phyloP scores from a whole-genome alignment of 2,329 filamentous ascomycete genomes.

The Cercospora berteroae region DNA sequence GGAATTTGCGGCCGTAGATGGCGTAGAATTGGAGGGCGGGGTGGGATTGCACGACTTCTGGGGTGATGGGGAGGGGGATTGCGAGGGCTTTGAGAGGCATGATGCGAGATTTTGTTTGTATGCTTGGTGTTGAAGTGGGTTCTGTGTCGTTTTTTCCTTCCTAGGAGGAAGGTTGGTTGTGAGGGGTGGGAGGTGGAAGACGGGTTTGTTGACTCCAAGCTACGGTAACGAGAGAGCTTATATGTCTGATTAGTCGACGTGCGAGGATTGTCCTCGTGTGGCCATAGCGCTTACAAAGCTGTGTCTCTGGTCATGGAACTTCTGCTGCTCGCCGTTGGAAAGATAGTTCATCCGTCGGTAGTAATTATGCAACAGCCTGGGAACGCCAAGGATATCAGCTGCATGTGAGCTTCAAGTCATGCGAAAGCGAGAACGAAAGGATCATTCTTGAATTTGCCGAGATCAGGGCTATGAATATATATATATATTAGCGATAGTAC shows the following conservation, averaged over 20 bases:
- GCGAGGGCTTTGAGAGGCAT: constrained; percentile 5
- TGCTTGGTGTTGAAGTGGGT: neutral
- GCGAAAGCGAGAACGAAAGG: neutral
- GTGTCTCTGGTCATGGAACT: neutral
- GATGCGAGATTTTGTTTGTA: neutral
- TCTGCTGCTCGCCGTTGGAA: neutral
- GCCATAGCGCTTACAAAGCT: neutral
- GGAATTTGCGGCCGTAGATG: constrained; percentile 18
- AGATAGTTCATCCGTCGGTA: neutral
- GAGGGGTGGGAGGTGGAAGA: neutral
- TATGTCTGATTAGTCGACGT: neutral
- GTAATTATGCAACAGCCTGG: neutral
- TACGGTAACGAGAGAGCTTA: neutral
- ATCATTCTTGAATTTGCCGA: neutral
- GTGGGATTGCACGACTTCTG: neutral
- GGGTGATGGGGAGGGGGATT: constrained; percentile 7
- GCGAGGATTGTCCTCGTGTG: neutral
- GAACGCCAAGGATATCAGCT: neutral
- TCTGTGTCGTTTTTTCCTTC: neutral
- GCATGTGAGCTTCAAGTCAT: neutral
- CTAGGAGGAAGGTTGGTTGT: neutral
- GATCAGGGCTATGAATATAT: neutral
- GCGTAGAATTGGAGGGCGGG: constrained; percentile 15
- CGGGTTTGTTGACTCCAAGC: neutral
- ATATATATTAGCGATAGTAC: neutral